Conservation (phyloP, 345 rosid genomes). For the Eucalyptus tenuipes region DNA sequence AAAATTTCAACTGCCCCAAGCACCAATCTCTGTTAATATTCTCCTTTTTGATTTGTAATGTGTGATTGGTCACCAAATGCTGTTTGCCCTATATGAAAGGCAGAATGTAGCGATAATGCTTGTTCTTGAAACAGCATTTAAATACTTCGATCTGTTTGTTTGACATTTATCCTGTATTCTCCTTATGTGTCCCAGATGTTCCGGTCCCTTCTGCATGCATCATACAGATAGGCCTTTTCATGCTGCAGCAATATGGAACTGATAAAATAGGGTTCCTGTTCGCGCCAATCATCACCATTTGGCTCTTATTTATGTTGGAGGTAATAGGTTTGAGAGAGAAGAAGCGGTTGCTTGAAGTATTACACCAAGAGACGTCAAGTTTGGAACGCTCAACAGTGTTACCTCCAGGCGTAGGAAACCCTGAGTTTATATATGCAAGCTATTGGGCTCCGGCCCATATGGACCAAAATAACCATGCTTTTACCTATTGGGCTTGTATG, state of each 20-base stretch:
- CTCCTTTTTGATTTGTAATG: neutral
- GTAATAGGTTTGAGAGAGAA: no score
- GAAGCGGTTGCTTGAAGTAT: no score
- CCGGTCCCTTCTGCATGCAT: slow-evolving; percentile 44
- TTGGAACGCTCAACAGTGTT: no score
- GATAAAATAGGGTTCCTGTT: slow-evolving; percentile 39
- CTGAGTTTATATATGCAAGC: no score
- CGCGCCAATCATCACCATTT: slow-evolving; percentile 33
- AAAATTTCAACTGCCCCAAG: neutral
- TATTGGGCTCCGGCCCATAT: no score
- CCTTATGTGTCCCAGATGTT: slow-evolving; percentile 24
- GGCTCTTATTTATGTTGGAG: slow-evolving; percentile 55
- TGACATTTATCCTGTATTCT: neutral
- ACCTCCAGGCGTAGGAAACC: no score
- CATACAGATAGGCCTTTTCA: slow-evolving; percentile 41
- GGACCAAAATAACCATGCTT: no score
- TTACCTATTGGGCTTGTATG: no score
- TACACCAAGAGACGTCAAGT: no score
- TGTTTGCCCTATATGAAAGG: neutral
- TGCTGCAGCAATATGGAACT: slow-evolving; percentile 43
- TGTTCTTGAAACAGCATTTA: neutral
- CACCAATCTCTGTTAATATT: neutral
- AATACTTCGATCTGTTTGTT: neutral
- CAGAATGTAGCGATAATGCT: neutral
- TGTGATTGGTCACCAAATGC: neutral